Percentiles rank a stretch among this genome's conserved stretches.
Conservation (phyloP, 805 yeast genomes). For the Ogataea methylovora region DNA sequence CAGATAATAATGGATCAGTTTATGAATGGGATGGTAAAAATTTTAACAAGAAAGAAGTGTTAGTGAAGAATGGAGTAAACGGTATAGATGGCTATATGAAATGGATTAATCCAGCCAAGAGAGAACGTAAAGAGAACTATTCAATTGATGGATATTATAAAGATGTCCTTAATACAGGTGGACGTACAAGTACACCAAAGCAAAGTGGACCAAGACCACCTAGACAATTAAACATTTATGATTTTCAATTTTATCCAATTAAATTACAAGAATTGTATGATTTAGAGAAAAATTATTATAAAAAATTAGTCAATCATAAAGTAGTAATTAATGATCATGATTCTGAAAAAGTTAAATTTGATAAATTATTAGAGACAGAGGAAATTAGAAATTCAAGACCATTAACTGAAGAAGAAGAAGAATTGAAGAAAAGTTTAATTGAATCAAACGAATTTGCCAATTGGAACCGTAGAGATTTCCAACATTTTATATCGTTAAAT, state of each 20-base stretch:
- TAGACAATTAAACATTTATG: constrained; percentile 71
- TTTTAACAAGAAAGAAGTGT: constrained; percentile 55
- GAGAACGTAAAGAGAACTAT: constrained; percentile 80
- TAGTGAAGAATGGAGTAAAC: not conserved
- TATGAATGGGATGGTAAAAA: constrained; percentile 88
- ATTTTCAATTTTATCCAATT: constrained; percentile 88
- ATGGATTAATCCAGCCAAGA: constrained; percentile 82
- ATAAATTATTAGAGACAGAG: constrained; percentile 46
- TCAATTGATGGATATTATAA: constrained; percentile 70
- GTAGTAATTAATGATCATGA: constrained; percentile 15
- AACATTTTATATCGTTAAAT: constrained; percentile 65
- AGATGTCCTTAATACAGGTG: constrained; percentile 56
- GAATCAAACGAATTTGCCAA: constrained; percentile 63
- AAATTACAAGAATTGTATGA: constrained; percentile 70
- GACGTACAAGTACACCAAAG: constrained; percentile 36
- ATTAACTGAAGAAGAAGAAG: constrained; percentile 75
- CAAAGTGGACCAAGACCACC: constrained; percentile 74
- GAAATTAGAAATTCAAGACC: constrained; percentile 75
- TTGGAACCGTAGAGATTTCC: constrained; percentile 87
- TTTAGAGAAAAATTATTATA: constrained; percentile 69
- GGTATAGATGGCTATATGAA: constrained; percentile 24
- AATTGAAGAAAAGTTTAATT: constrained; percentile 48
- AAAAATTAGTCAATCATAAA: constrained; percentile 52
- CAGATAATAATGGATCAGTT: constrained; percentile 46
- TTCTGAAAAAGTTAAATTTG: constrained; percentile 36